phyloP scores from a whole-genome alignment of 2,329 filamentous ascomycete genomes.

The Cladosporium sp. region DNA sequence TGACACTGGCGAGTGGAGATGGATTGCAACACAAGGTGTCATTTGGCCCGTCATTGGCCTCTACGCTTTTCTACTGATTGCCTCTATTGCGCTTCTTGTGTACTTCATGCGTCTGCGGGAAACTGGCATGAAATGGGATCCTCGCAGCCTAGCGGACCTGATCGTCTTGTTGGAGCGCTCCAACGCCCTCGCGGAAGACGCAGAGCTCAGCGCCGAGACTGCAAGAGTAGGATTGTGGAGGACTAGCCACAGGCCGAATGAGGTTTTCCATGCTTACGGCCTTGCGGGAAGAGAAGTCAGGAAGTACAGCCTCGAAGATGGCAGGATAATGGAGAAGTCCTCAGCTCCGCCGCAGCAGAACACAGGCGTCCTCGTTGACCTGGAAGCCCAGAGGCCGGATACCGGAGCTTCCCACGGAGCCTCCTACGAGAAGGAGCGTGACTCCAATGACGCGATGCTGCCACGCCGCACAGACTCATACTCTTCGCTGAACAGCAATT shows the following conservation, averaged over 20 bases:
- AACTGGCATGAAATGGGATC: conserved; percentile 81
- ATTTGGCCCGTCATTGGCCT: conserved; percentile 71
- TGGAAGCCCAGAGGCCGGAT: conserved; percentile 24
- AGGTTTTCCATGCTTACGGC: conserved; percentile 76
- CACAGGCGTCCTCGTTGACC: conserved; percentile 19
- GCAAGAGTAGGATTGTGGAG: conserved; percentile 79
- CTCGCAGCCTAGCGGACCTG: conserved; percentile 73
- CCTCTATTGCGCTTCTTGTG: conserved; percentile 53
- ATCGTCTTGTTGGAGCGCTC: conserved; percentile 71
- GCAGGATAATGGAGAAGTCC: conserved; percentile 41
- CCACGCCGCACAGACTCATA: conserved; percentile 14
- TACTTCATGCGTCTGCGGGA: conserved; percentile 52
- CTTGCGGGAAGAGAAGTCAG: conserved; percentile 49
- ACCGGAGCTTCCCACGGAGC: conserved; percentile 38
- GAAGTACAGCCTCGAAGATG: conserved; percentile 46
- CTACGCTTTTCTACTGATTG: conserved; percentile 61
- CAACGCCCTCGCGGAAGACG: conserved; percentile 69
- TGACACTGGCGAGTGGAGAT: conserved; percentile 60
- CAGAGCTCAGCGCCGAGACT: conserved; percentile 51
- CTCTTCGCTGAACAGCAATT: conserved; percentile 6
- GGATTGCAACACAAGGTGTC: conserved; percentile 71
- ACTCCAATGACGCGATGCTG: conserved; percentile 31
- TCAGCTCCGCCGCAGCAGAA: background rate
- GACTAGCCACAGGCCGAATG: conserved; percentile 55
- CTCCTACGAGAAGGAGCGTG: conserved; percentile 42